phyloP scores from a whole-genome alignment of 2,329 filamentous ascomycete genomes.

The Emergomyces orientalis region DNA sequence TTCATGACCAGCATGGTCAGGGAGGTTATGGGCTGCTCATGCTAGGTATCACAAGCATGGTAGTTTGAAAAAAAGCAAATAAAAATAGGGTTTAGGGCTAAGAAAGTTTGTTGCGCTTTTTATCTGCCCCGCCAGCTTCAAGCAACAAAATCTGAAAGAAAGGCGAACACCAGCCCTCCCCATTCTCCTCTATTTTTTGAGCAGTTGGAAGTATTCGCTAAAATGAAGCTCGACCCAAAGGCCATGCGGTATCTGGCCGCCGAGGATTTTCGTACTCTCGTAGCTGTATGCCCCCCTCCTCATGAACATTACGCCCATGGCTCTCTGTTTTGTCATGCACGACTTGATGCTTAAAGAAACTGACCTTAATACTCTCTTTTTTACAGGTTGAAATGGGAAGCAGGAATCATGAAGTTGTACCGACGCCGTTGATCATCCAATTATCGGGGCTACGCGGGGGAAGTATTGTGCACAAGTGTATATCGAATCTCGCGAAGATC shows the following conservation, averaged over 20 bases:
- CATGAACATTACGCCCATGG: slow-evolving; percentile 4
- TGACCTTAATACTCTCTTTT: neutral
- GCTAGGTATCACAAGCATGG: no score
- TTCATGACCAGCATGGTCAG: neutral
- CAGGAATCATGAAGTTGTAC: slow-evolving; percentile 95
- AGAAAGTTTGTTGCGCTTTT: slow-evolving; percentile 10
- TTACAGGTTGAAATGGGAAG: slow-evolving; percentile 79
- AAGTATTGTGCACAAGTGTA: slow-evolving; percentile 72
- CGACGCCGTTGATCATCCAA: slow-evolving; percentile 77
- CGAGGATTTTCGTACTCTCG: slow-evolving; percentile 93
- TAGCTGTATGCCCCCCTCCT: slow-evolving; percentile 75
- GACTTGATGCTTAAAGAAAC: neutral
- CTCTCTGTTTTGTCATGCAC: neutral
- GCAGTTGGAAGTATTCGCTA: slow-evolving; percentile 12
- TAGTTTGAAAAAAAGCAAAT: slow-evolving; percentile 5
- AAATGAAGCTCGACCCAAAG: slow-evolving; percentile 92
- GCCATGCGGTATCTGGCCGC: slow-evolving; percentile 82
- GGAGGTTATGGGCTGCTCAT: neutral
- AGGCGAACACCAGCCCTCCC: neutral
- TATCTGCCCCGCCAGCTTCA: slow-evolving; percentile 13
- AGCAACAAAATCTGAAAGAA: neutral
- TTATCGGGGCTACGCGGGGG: slow-evolving; percentile 70
- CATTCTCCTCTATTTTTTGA: neutral
- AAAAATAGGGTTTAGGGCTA: slow-evolving; percentile 36
- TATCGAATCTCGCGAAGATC: slow-evolving; percentile 83